A percentile compares a stretch with the other conserved stretches of the same genome.
These are phyloP conservation scores for Leptodermis oblonga DNA, from an alignment of 257 asterid genomes.

Conservation along the genomic window DNA sequence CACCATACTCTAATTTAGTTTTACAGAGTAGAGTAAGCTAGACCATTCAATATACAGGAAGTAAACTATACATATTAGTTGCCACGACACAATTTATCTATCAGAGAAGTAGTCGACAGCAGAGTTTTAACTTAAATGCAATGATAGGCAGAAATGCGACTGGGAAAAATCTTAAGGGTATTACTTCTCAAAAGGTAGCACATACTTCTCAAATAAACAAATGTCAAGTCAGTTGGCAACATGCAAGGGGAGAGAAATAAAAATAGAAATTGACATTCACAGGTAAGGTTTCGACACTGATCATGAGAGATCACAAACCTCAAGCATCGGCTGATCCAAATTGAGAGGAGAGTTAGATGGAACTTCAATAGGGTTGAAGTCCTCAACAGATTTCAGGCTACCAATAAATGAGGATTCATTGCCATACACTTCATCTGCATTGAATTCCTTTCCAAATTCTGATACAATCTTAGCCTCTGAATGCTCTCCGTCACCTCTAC, in stretches of 20 bases:
- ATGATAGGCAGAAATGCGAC: background rate
- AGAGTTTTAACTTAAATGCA: background rate
- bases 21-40: background rate
- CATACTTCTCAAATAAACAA: background rate
- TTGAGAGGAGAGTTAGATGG: slow-evolving; percentile 61
- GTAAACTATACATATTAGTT: too few relatives aligned
- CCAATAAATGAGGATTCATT: slow-evolving; percentile 86
- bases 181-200: background rate
- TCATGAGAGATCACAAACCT: slow-evolving; percentile 44
- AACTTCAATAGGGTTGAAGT: slow-evolving; percentile 72
- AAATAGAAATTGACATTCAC: background rate
- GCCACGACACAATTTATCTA: background rate
- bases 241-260: background rate
- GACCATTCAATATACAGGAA: background rate
- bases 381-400: slow-evolving; percentile 81
- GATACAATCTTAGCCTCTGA: slow-evolving; percentile 72
- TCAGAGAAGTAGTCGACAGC: background rate
- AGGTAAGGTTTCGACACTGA: background rate
- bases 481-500: slow-evolving; percentile 54
- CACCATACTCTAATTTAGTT: background rate
- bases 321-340: slow-evolving; percentile 58
- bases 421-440: slow-evolving; percentile 79
- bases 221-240: background rate
- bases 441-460: slow-evolving; percentile 73
- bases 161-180: background rate